Evolutionary conservation across 2,329 filamentous ascomycete genomes (phyloP), one percentile per base, ranked within the genome.

Genomic region (Sarocladium kiliense): DNA sequence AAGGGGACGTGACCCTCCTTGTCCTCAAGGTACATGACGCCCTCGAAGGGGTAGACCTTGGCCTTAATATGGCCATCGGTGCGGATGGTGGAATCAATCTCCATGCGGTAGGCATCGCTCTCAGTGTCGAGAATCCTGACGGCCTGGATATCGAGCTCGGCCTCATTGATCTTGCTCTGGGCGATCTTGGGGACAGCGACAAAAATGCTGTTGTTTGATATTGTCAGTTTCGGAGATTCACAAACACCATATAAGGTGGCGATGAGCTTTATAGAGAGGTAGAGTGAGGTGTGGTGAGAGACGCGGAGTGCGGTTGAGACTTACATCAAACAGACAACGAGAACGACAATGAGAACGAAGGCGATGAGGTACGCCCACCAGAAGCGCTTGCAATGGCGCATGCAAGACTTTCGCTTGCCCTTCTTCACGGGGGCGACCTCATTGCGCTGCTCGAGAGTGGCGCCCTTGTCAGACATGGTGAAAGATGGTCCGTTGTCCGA

Each of bases 331-430:
- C 80, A 73, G 18, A 87, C 76, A 36, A 84, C 71, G 14, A 87
- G 67, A 32, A 83, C 73, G 42, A 78, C 66, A 44, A 83, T 67
- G 58, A 75, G 60, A 56, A 78, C 64, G 53, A 82, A 65, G 16
- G 74, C 65, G 56, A 86, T 70, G 57, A 85, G 65, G 61, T 84
- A 76, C 59, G 76, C 62, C 83, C 84, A 87, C 84, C 84, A 87
- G 62, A 79, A 85, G 61, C 72, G 75, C 63, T 69, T 75, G 65
- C 77, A 78, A 64, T 83, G 79, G 47, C 74, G 70, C 55, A 70
- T 69, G 60, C 71, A 70, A 27, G 66, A 66, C 57, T 72, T 68
- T 59, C 68, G 72, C 65, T 73, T 74, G 54, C 63, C 53, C 18
- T 60, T 47, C 58, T 62, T 63, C 42, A 58, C 26, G 47, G 61